Percentiles rank a stretch among this genome's conserved stretches.
phyloP scores from a whole-genome alignment of 2,329 filamentous ascomycete genomes.

The Penicillium capsulatum region DNA sequence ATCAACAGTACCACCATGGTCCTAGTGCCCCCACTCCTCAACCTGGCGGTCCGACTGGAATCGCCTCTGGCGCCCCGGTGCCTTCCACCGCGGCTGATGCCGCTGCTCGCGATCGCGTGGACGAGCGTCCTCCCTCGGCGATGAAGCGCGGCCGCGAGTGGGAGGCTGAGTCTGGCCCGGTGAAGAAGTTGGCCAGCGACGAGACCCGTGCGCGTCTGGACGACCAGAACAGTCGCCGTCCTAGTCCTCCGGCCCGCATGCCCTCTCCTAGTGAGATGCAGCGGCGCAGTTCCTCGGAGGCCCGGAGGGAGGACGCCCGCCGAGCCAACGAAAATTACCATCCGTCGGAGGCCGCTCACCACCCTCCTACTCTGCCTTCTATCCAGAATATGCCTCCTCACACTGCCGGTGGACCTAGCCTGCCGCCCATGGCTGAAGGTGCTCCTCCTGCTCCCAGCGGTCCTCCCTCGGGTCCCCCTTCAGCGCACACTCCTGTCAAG shows the following conservation, averaged over 20 bases:
- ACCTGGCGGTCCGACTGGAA: conserved; percentile 46
- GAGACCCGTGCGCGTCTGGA: conserved; percentile 83
- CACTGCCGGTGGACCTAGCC: conserved; percentile 51
- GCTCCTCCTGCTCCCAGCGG: conserved; percentile 40
- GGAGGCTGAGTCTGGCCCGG: conserved; percentile 68
- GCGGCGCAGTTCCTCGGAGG: conserved; percentile 73
- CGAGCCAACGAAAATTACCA: conserved; percentile 77
- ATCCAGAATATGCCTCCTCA: conserved; percentile 44
- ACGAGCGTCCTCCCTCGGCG: conserved; percentile 72
- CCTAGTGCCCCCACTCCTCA: conserved; percentile 53
- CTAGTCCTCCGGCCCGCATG: conserved; percentile 51
- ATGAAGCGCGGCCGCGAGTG: conserved; percentile 87
- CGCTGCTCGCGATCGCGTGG: conserved; percentile 57
- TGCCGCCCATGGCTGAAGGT: conserved; percentile 53
- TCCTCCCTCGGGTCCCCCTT: conserved; percentile 36
- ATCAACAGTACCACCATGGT: conserved; percentile 75
- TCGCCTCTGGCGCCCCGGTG: conserved; percentile 64
- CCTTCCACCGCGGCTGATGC: conserved; percentile 65
- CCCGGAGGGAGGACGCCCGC: conserved; percentile 64
- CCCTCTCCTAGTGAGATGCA: conserved; percentile 67
- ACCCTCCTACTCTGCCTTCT: conserved; percentile 61
- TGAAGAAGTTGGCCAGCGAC: conserved; percentile 84
- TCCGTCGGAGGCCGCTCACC: conserved; percentile 87
- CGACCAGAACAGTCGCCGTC: conserved; percentile 73
- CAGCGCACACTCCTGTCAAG: conserved; percentile 51